Percentiles rank a stretch among this genome's conserved stretches.
phyloP scores from a whole-genome alignment of 176 grass and related monocot genomes.

The Cymbopogon citratus region DNA sequence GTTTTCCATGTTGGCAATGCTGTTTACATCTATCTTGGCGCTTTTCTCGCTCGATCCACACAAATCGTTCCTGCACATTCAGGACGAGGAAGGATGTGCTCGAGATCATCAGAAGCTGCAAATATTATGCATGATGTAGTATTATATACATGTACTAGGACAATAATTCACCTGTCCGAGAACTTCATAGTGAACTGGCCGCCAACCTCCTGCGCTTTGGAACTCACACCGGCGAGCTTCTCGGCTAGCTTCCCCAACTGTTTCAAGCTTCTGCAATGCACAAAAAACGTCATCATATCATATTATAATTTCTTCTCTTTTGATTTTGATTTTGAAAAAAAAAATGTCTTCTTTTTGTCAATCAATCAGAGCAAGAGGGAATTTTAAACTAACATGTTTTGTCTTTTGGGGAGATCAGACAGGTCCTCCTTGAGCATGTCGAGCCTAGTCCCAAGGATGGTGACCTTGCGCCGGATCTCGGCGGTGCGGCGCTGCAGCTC shows the following conservation, averaged over 20 bases:
- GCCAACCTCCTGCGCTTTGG: conserved; percentile 44
- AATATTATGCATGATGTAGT: neutral
- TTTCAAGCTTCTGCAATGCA: conserved; percentile 44
- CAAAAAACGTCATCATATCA: neutral
- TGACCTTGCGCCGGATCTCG: conserved; percentile 54
- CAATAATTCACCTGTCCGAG: conserved; percentile 36
- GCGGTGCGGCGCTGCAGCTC: conserved; percentile 40
- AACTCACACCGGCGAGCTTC: conserved; percentile 49
- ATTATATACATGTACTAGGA: neutral
- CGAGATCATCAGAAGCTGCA: neutral
- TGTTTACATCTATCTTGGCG: conserved; percentile 43
- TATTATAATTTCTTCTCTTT: neutral
- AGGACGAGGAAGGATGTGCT: neutral
- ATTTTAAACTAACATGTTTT: conserved; percentile 28
- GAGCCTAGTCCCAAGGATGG: conserved; percentile 57
- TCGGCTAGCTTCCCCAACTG: conserved; percentile 62
- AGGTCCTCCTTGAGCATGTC: conserved; percentile 47
- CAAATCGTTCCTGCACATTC: conserved; percentile 37
- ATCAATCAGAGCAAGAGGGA: neutral
- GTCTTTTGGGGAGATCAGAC: conserved; percentile 42
- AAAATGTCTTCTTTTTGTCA: neutral
- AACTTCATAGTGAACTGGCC: conserved; percentile 44
- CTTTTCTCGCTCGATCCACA: conserved; percentile 36
- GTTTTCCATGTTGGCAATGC: conserved; percentile 45
- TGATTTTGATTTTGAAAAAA: too few relatives aligned